These are phyloP conservation scores for Allium cepa DNA, from an alignment of 106 monocot species.

Conservation along the genomic window DNA sequence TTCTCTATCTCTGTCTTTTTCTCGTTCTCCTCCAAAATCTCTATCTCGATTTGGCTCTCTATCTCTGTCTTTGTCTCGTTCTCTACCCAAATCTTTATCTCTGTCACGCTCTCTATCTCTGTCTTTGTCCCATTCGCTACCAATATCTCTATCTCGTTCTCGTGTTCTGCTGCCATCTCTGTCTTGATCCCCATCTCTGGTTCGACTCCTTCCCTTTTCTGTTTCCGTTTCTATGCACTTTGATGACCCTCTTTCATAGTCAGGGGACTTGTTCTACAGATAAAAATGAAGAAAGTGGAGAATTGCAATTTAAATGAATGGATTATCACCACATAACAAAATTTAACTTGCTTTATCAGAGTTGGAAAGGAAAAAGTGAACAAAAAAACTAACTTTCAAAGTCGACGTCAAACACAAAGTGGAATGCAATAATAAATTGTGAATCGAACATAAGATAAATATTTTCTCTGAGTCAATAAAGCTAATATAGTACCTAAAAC, in stretches of 20 bases:
- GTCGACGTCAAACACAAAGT: background rate
- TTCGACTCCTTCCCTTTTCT: conserved; percentile 1
- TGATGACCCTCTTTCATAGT: conserved; percentile 34
- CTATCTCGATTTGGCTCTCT: too few relatives aligned
- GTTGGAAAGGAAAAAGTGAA: background rate
- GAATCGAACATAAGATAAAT: background rate
- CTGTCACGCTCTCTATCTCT: background rate
- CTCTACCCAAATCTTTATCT: conserved; percentile 13
- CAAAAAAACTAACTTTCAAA: background rate
- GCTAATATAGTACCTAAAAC: too few relatives aligned
- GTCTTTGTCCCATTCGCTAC: conserved; percentile 9
- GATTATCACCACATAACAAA: too few relatives aligned
- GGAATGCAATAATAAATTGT: background rate
- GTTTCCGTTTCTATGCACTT: conserved; percentile 26
- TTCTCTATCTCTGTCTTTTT: too few relatives aligned
- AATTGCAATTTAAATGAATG: background rate
- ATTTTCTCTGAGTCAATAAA: too few relatives aligned
- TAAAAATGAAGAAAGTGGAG: background rate
- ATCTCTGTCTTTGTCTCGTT: background rate
- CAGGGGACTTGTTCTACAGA: conserved; percentile 28
- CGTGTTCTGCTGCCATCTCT: too few relatives aligned
- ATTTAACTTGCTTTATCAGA: too few relatives aligned
- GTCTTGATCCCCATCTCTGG: background rate
- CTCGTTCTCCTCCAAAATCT: too few relatives aligned
- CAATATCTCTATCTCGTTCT: conserved; percentile 14